phyloP scores from a whole-genome alignment of 495 filamentous ascomycete genomes.

The Melanomma pulvis-pyrius region DNA sequence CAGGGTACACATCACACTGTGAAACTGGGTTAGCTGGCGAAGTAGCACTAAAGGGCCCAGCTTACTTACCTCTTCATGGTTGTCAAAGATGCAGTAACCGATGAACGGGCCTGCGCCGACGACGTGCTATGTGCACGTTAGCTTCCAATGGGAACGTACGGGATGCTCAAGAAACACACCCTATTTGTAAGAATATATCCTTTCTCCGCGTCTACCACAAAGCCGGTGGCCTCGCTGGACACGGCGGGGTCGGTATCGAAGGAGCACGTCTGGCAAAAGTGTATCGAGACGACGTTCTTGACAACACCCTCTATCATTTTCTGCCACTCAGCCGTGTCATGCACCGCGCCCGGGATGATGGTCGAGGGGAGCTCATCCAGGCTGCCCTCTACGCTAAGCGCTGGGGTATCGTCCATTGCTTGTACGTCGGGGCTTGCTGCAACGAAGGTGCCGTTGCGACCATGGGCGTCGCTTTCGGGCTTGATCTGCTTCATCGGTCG shows the following conservation, averaged over 20 bases:
- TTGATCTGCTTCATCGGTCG: slow-evolving; percentile 42
- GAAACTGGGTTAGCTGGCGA: slow-evolving; percentile 11
- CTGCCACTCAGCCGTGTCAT: slow-evolving; percentile 96
- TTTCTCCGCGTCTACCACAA: slow-evolving; percentile 93
- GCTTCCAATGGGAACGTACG: slow-evolving; percentile 19
- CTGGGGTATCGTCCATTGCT: not conserved
- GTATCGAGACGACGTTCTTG: slow-evolving; percentile 90
- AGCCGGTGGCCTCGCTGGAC: slow-evolving; percentile 93
- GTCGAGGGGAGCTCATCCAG: slow-evolving; percentile 23
- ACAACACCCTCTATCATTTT: slow-evolving; percentile 93
- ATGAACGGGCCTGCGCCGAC: slow-evolving; percentile 97
- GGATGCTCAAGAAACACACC: slow-evolving; percentile 6
- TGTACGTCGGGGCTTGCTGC: slow-evolving; percentile 16
- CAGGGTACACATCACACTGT: slow-evolving; percentile 92
- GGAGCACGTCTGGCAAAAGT: slow-evolving; percentile 97
- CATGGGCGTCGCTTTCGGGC: slow-evolving; percentile 27
- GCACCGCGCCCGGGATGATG: slow-evolving; percentile 50
- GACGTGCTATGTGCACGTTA: slow-evolving; percentile 83
- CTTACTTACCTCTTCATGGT: slow-evolving; percentile 74
- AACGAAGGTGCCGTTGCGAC: slow-evolving; percentile 26
- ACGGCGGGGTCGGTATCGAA: slow-evolving; percentile 96
- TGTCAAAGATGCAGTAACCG: slow-evolving; percentile 97
- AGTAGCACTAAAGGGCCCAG: not conserved
- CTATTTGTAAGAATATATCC: slow-evolving; percentile 61
- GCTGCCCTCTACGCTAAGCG: slow-evolving; percentile 19